Percentiles rank a stretch among this genome's conserved stretches.
Conservation (phyloP, 257 asterid genomes). For the Linderniella brevidens region DNA sequence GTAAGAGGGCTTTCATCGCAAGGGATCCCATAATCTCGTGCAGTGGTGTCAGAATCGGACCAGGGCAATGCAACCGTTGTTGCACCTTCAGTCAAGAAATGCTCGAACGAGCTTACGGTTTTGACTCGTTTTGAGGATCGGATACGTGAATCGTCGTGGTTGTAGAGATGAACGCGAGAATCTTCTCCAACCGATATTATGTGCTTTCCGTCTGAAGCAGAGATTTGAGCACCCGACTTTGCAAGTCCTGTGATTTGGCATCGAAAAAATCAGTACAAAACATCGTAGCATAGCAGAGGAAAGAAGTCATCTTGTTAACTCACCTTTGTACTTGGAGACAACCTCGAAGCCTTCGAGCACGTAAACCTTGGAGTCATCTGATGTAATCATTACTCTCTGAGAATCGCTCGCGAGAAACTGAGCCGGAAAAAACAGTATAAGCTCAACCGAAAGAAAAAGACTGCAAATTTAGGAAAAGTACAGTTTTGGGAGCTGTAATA, state of each 20-base stretch:
- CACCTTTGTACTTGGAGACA: slow-evolving; percentile 72
- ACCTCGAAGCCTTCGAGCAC: slow-evolving; percentile 63
- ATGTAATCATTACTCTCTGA: slow-evolving; percentile 65
- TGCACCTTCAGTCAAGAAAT: slow-evolving; percentile 31
- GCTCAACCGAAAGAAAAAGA: neutral
- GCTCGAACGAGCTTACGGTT: slow-evolving; percentile 55
- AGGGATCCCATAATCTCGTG: no score
- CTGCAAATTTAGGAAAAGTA: no score
- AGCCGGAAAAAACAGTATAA: slow-evolving; percentile 5
- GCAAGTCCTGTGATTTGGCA: slow-evolving; percentile 23
- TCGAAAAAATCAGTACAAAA: neutral
- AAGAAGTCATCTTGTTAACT: neutral
- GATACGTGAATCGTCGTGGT: slow-evolving; percentile 11
- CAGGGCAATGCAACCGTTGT: slow-evolving; percentile 59
- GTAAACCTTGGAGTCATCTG: slow-evolving; percentile 67
- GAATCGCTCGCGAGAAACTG: slow-evolving; percentile 41
- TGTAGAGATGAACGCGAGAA: slow-evolving; percentile 44
- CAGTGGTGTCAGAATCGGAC: slow-evolving; percentile 19
- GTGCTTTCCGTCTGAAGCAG: slow-evolving; percentile 50
- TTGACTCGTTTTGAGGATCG: slow-evolving; percentile 25
- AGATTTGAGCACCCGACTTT: slow-evolving; percentile 51
- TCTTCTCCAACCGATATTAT: slow-evolving; percentile 67
- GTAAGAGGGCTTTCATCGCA: slow-evolving; percentile 6
- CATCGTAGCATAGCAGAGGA: neutral
- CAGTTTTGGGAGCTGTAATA: neutral